Evolutionary conservation across 2,329 filamentous ascomycete genomes (phyloP).

Genomic region (Trichoderma simmonsii): DNA sequence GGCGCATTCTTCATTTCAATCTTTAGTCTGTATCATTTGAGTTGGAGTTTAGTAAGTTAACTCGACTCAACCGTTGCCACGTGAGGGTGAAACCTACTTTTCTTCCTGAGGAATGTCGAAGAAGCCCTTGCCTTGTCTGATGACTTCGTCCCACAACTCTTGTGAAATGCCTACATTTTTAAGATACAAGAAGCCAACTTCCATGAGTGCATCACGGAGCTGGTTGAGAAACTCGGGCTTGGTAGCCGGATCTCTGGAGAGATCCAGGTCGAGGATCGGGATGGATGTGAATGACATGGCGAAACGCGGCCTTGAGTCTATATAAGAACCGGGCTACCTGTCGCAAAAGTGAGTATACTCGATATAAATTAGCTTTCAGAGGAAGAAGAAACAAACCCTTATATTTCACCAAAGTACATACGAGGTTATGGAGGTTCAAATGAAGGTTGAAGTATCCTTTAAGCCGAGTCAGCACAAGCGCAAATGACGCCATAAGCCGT

Average conservation of each 20-base stretch:
- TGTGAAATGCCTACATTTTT: constrained; percentile 73
- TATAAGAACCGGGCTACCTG: background rate
- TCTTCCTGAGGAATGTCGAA: constrained; percentile 74
- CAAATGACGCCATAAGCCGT: background rate
- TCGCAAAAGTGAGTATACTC: background rate
- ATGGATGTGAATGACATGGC: constrained; percentile 65
- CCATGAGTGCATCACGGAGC: constrained; percentile 71
- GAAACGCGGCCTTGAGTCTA: background rate
- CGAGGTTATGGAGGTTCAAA: background rate
- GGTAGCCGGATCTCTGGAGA: constrained; percentile 59
- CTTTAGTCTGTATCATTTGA: constrained; percentile 46
- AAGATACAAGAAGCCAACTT: constrained; percentile 86
- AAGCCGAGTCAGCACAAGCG: background rate
- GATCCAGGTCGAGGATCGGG: constrained; percentile 72
- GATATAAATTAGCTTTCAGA: background rate
- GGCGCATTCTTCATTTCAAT: constrained; percentile 72
- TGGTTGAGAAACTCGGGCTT: constrained; percentile 70
- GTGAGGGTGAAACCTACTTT: constrained; percentile 51
- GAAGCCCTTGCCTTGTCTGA: constrained; percentile 66
- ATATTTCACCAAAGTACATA: background rate
- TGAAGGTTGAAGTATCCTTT: background rate
- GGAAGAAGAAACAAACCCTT: background rate
- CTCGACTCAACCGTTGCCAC: background rate
- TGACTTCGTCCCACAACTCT: constrained; percentile 61
- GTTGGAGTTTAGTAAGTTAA: background rate